Evolutionary conservation across 192 early-diverging fungal genomes (phyloP).

Genomic region (Coemansia sp.): DNA sequence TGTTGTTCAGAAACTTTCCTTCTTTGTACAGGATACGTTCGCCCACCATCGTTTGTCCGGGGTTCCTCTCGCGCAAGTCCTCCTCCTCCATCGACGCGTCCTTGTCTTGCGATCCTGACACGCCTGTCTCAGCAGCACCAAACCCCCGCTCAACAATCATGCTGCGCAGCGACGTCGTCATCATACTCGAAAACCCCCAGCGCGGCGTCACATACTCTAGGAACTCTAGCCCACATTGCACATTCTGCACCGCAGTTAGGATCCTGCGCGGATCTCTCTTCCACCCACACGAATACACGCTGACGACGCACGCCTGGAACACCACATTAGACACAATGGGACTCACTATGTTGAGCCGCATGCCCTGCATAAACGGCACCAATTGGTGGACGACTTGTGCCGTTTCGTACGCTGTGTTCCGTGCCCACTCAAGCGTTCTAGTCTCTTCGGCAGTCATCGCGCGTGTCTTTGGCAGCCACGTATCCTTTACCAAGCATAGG

Average conservation of each 20-base stretch:
- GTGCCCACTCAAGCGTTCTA: constrained; percentile 29
- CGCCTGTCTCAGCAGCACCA: constrained; percentile 3
- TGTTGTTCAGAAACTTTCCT: neutral
- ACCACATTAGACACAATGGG: constrained; percentile 41
- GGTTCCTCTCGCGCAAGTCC: neutral
- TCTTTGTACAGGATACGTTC: neutral
- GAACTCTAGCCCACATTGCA: constrained; percentile 35
- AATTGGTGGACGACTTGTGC: constrained; percentile 38
- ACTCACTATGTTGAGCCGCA: constrained; percentile 32
- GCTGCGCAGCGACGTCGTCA: constrained; percentile 38
- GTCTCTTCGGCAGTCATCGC: constrained; percentile 28
- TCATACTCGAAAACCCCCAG: constrained; percentile 37
- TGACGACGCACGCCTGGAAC: constrained; percentile 47
- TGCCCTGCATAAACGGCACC: constrained; percentile 40
- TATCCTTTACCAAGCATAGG: constrained; percentile 48
- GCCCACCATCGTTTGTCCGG: neutral
- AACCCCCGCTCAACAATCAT: constrained; percentile 48
- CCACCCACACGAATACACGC: constrained; percentile 37
- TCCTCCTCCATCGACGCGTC: neutral
- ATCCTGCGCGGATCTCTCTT: constrained; percentile 18
- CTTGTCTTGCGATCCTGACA: neutral
- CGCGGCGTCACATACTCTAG: constrained; percentile 38
- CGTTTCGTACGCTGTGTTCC: constrained; percentile 21
- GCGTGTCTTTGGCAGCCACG: constrained; percentile 31
- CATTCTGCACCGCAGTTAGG: constrained; percentile 21